A percentile compares a stretch with the other conserved stretches of the same genome.
Evolutionary conservation across 352 stramenopile genomes (phyloP).

Genomic region (Phytopythium aichiense): DNA sequence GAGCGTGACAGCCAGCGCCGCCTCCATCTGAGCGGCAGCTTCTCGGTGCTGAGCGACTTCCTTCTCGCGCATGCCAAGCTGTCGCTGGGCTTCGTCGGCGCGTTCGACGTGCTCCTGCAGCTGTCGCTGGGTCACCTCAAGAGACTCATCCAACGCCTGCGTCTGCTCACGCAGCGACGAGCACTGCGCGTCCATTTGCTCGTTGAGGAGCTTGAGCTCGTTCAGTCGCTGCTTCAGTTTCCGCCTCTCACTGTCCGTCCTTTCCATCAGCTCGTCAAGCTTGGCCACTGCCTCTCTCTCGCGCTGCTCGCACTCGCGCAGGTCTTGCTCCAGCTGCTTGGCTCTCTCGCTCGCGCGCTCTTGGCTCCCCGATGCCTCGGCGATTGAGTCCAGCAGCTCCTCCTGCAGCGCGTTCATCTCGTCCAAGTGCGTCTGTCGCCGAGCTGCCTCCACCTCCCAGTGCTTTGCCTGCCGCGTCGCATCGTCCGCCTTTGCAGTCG

Average conservation of each 20-base stretch:
- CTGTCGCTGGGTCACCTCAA: not conserved
- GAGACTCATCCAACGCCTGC: not conserved
- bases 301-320: conserved; percentile 10
- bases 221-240: conserved; percentile 11
- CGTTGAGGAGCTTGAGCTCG: conserved; percentile 3
- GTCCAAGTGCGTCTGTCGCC: conserved; percentile 34
- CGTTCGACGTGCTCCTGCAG: not conserved
- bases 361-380: conserved; percentile 30
- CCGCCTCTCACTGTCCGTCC: conserved; percentile 8
- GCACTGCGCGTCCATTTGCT: conserved; percentile 11
- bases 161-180: not conserved
- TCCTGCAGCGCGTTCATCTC: conserved; percentile 70
- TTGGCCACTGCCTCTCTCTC: conserved; percentile 8
- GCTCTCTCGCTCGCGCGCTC: conserved; percentile 27
- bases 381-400: conserved; percentile 52
- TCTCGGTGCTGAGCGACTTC: not conserved
- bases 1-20: not conserved
- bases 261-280: conserved; percentile 11
- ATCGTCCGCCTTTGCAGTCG: conserved; percentile 16
- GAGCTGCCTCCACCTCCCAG: conserved; percentile 17
- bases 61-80: not conserved
- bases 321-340: conserved; percentile 22
- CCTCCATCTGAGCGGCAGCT: not conserved
- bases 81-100: not conserved
- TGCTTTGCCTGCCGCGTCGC: conserved; percentile 5